These are phyloP conservation scores for Phaeosphaeria sp. DNA, from an alignment of 2,329 filamentous ascomycete genomes.

Conservation along the genomic window DNA sequence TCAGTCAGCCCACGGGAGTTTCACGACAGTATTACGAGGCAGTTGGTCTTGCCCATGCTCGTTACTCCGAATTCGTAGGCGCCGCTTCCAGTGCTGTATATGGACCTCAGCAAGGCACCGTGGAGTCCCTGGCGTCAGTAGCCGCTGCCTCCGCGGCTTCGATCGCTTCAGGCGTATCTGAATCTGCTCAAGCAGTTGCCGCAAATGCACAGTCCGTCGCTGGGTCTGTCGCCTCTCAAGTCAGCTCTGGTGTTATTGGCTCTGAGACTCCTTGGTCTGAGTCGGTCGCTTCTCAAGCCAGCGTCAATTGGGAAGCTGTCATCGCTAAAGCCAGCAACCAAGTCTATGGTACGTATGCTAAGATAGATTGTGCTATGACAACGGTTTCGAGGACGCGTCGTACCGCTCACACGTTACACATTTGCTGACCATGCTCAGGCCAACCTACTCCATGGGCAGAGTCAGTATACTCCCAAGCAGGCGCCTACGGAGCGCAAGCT, in stretches of 20 bases:
- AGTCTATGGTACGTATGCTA: slow-evolving; percentile 60
- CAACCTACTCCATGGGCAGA: slow-evolving; percentile 61
- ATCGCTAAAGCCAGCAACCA: slow-evolving; percentile 71
- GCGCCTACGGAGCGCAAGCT: slow-evolving; percentile 66
- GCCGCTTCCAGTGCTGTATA: slow-evolving; percentile 75
- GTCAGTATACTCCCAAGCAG: slow-evolving; percentile 59
- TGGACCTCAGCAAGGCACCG: slow-evolving; percentile 49
- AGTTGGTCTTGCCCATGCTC: slow-evolving; percentile 77
- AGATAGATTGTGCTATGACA: neutral
- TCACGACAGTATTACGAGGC: slow-evolving; percentile 78
- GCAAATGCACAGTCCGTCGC: slow-evolving; percentile 59
- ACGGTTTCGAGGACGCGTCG: no score
- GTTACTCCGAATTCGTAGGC: slow-evolving; percentile 76
- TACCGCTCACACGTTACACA: neutral
- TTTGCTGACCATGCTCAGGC: slow-evolving; percentile 32
- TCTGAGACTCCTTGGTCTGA: slow-evolving; percentile 59
- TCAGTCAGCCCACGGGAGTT: slow-evolving; percentile 69
- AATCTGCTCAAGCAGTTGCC: slow-evolving; percentile 46
- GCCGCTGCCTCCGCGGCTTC: slow-evolving; percentile 58
- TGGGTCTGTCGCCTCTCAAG: slow-evolving; percentile 52
- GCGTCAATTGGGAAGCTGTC: slow-evolving; percentile 68
- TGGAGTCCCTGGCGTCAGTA: slow-evolving; percentile 44
- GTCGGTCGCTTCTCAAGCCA: slow-evolving; percentile 62
- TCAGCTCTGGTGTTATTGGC: slow-evolving; percentile 54
- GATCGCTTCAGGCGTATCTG: slow-evolving; percentile 50